Base-by-base conservation (phyloP, 148 eudicot species). In the Chenopodium suecicum region DNA sequence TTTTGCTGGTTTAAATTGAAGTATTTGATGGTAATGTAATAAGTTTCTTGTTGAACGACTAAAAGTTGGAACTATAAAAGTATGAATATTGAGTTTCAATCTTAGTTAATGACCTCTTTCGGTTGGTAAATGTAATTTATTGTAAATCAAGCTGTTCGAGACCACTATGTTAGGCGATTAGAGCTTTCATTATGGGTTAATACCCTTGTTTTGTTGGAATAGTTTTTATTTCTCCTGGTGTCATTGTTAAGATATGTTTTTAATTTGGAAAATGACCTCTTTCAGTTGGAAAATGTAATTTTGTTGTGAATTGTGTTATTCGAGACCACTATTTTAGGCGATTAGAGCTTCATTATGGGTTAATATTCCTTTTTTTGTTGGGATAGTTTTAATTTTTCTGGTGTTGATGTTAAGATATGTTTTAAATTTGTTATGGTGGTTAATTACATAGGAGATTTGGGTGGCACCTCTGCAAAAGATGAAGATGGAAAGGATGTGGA, bases 401-500 rank as follows among this genome's bases (percentile, higher is more conserved):
- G 29, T 29, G 10, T 62, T 48, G 31, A 41, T 83, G 52, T 5
- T 17, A 9, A 54, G 29, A 69, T 58, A 50, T 20, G 37, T 83
- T 75, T 69, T 16, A 31, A 44, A 76, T 47, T 20, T 9, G 64
- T 44, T 79, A 41, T 84, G 64, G 71, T 67, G 25, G 70, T 69
- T 75, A 41, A 44, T 48, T 27, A 80, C 32, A 31, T 84, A 94
- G 97, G 98, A 91, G 98, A 94, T 86, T 87, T 89, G 87, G 95
- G 93, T 88, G 94, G 90, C 85, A 86, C 90, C 80, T 88, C 92
- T 85, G 88, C 85, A 78, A 86, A 85, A 82, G 94, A 87, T 85
- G 95, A 92, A 86, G 90, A 84, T 87, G 98, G 89, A 89, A 90
- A 90, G 85, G 92, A 90, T 72, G 85, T 78, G 80, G 89, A 94